Evolutionary conservation across 306 rosid genomes (phyloP).

Genomic region (Gastrolobium bilobum): DNA sequence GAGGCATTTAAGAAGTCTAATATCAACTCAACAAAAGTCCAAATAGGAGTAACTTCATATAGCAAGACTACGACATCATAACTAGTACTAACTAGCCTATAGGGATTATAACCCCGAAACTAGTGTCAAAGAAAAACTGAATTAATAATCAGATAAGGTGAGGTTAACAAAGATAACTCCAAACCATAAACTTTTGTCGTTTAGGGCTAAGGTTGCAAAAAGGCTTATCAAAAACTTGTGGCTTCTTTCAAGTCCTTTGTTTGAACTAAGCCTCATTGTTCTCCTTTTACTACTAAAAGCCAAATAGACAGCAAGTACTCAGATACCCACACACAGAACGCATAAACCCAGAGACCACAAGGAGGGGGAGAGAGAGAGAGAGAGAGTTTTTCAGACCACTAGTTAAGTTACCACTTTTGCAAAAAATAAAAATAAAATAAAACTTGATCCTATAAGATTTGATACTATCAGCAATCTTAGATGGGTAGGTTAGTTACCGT

Average conservation of each 20-base stretch:
- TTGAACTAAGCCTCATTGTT: slow-evolving; percentile 41
- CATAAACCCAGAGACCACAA: slow-evolving; percentile 14
- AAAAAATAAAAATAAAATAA: neutral
- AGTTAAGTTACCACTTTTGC: slow-evolving; percentile 22
- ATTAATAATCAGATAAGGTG: slow-evolving; percentile 37
- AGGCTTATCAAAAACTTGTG: slow-evolving; percentile 43
- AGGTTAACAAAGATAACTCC: slow-evolving; percentile 51
- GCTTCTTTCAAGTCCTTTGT: slow-evolving; percentile 46
- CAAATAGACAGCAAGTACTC: slow-evolving; percentile 28
- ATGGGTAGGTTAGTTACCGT: slow-evolving; percentile 56
- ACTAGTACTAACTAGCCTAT: slow-evolving; percentile 23
- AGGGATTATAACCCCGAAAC: slow-evolving; percentile 25
- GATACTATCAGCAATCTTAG: slow-evolving; percentile 7
- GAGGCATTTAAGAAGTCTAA: neutral
- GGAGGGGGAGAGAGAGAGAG: neutral
- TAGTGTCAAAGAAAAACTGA: slow-evolving; percentile 38
- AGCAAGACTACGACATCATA: slow-evolving; percentile 19
- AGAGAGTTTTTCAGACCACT: slow-evolving; percentile 1
- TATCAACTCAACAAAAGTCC: slow-evolving; percentile 32
- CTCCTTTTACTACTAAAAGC: slow-evolving; percentile 45
- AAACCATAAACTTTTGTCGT: slow-evolving; percentile 56
- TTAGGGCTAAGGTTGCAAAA: slow-evolving; percentile 47
- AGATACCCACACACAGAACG: slow-evolving; percentile 1
- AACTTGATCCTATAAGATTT: neutral
- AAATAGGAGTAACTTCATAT: slow-evolving; percentile 21